phyloP scores from a whole-genome alignment of 441 rosid genomes.

The Sinapis alba region DNA sequence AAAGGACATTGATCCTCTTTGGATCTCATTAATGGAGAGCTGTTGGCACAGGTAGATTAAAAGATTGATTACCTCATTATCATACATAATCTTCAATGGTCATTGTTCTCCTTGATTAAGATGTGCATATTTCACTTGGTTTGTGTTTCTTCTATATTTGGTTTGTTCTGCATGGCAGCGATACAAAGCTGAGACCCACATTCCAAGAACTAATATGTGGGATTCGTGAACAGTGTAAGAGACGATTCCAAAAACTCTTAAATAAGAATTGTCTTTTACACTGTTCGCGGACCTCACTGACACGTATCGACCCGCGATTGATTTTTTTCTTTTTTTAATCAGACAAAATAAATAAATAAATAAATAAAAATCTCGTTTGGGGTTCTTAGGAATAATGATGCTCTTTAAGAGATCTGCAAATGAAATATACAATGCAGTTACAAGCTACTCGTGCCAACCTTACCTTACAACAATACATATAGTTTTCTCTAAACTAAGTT shows the following conservation, averaged over 20 bases:
- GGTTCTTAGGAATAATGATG: too few species aligned
- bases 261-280: too few species aligned
- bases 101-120: constrained; percentile 1
- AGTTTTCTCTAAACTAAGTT: too few species aligned
- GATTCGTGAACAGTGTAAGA: too few species aligned
- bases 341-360: too few species aligned
- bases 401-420: constrained; percentile 82
- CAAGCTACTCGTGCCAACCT: constrained; percentile 65
- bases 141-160: neutral
- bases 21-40: constrained; percentile 81
- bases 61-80: neutral
- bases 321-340: too few species aligned
- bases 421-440: constrained; percentile 56
- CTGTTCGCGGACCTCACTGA: too few species aligned
- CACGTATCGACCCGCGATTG: too few species aligned
- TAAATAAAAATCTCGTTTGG: too few species aligned
- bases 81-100: neutral
- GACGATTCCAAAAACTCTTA: too few species aligned
- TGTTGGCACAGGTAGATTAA: constrained; percentile 83
- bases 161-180: constrained; percentile 48
- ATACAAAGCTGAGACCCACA: constrained; percentile 71
- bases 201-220: constrained; percentile 89
- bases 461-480: neutral
- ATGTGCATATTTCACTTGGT: neutral
- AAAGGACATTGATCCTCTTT: constrained; percentile 73